A percentile compares a stretch with the other conserved stretches of the same genome.
Conservation (phyloP, 2,329 filamentous ascomycete genomes). For the Didymella exigua region DNA sequence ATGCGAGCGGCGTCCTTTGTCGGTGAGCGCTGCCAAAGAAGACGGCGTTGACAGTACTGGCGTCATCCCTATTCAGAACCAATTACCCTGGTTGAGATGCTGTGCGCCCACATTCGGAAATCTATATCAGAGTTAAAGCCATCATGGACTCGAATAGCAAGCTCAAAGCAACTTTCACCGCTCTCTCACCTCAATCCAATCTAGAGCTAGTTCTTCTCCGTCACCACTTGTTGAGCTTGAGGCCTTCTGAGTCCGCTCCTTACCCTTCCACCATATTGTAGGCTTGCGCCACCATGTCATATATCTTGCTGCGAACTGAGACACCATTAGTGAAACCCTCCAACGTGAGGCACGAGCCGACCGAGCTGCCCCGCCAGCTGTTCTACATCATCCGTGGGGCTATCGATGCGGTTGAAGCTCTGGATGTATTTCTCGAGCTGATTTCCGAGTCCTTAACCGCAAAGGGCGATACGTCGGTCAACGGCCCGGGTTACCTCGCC, state of each 20-base stretch:
- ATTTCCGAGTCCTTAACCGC: background rate
- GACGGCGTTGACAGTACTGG: background rate
- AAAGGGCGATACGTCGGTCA: background rate
- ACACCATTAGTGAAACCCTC: background rate
- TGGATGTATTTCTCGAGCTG: background rate
- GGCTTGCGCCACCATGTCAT: background rate
- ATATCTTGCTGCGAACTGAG: background rate
- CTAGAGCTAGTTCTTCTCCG: too few relatives aligned
- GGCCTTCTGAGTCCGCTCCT: too few relatives aligned
- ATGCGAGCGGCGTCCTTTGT: background rate
- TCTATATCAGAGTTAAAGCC: background rate
- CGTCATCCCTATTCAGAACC: too few relatives aligned
- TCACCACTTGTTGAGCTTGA: too few relatives aligned
- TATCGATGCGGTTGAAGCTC: conserved; percentile 2
- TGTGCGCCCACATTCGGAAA: too few relatives aligned
- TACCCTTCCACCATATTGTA: background rate
- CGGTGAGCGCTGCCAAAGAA: background rate
- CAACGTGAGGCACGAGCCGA: background rate
- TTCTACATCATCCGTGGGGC: conserved; percentile 9
- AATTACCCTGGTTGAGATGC: too few relatives aligned
- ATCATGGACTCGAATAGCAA: too few relatives aligned
- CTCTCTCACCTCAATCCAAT: too few relatives aligned
- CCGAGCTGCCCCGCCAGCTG: conserved; percentile 8
- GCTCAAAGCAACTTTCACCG: too few relatives aligned
- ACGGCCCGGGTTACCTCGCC: background rate